A percentile compares a stretch with the other conserved stretches of the same genome.
Conservation (phyloP, 345 rosid species). For the Bretschneidera sinensis region DNA sequence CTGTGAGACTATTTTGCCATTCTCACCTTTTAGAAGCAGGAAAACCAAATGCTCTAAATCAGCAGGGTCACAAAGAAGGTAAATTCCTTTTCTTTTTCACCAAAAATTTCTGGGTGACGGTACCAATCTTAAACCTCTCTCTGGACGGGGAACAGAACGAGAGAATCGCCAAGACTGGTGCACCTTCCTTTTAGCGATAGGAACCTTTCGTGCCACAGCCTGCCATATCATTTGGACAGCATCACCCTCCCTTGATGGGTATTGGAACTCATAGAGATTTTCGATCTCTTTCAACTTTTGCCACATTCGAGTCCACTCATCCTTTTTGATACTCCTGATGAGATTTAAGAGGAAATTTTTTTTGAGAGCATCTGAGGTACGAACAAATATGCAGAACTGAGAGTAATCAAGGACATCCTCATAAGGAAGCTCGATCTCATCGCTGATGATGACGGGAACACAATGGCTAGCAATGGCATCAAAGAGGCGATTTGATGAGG, state of each 20-base stretch:
- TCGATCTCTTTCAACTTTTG: slow-evolving; percentile 53
- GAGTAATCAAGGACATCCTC: slow-evolving; percentile 91
- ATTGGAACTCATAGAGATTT: slow-evolving; percentile 48
- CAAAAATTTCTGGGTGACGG: slow-evolving; percentile 45
- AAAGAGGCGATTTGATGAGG: slow-evolving; percentile 93
- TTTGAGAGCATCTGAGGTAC: slow-evolving; percentile 73
- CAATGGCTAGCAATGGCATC: slow-evolving; percentile 97
- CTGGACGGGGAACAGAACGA: slow-evolving; percentile 16
- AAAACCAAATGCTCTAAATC: slow-evolving; percentile 4
- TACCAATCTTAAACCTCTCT: slow-evolving; percentile 25
- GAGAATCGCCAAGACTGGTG: slow-evolving; percentile 56
- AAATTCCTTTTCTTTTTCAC: slow-evolving; percentile 31
- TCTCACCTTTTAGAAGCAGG: too few relatives aligned
- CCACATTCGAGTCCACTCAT: slow-evolving; percentile 82
- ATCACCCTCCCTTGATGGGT: slow-evolving; percentile 56
- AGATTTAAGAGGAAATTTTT: slow-evolving; percentile 58
- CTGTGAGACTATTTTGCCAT: too few relatives aligned
- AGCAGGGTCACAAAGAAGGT: background rate
- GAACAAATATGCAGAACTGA: slow-evolving; percentile 76
- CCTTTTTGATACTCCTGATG: slow-evolving; percentile 56
- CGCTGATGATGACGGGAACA: slow-evolving; percentile 87
- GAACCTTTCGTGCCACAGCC: slow-evolving; percentile 74
- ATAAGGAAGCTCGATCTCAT: slow-evolving; percentile 87
- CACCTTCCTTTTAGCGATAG: slow-evolving; percentile 51
- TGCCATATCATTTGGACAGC: slow-evolving; percentile 96